Percentiles rank a stretch among this genome's conserved stretches.
Evolutionary conservation across 2,329 filamentous ascomycete species (phyloP).

Genomic region (Didymella lethalis): DNA sequence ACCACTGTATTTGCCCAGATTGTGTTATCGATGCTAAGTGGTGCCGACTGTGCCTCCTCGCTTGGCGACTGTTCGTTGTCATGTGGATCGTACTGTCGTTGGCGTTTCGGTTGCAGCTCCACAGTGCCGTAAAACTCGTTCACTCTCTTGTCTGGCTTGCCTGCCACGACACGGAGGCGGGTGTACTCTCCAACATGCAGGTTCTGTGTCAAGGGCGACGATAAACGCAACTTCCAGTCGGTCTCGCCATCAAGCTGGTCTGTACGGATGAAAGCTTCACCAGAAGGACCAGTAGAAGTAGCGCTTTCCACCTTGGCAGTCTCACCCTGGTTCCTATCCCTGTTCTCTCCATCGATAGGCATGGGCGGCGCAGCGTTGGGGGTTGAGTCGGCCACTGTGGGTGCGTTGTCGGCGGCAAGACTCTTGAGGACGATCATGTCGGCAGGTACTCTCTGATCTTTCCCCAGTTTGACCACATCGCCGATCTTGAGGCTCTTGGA

Average conservation of each 20-base stretch:
- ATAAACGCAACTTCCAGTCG: constrained; percentile 94
- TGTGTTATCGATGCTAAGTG: constrained; percentile 93
- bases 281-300: constrained; percentile 57
- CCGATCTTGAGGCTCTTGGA: constrained; percentile 91
- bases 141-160: constrained; percentile 90
- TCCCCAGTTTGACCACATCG: constrained; percentile 90
- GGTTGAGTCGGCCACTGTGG: constrained; percentile 13
- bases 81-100: constrained; percentile 58
- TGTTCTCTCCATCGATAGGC: constrained; percentile 31
- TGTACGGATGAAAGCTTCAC: constrained; percentile 95
- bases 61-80: constrained; percentile 34
- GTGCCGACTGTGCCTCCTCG: constrained; percentile 63
- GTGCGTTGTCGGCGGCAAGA: constrained; percentile 55
- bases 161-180: constrained; percentile 74
- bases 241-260: constrained; percentile 98
- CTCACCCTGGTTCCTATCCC: constrained; percentile 23
- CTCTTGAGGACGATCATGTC: constrained; percentile 95
- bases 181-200: constrained; percentile 75
- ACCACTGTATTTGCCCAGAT: constrained; percentile 99
- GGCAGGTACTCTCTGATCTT: constrained; percentile 91
- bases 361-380: constrained; percentile 17
- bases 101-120: constrained; percentile 69
- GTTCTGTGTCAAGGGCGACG: constrained; percentile 84
- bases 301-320: constrained; percentile 27
- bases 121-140: constrained; percentile 95